phyloP scores from a whole-genome alignment of 208 protist species.

The Sergeia podlipaevii region DNA sequence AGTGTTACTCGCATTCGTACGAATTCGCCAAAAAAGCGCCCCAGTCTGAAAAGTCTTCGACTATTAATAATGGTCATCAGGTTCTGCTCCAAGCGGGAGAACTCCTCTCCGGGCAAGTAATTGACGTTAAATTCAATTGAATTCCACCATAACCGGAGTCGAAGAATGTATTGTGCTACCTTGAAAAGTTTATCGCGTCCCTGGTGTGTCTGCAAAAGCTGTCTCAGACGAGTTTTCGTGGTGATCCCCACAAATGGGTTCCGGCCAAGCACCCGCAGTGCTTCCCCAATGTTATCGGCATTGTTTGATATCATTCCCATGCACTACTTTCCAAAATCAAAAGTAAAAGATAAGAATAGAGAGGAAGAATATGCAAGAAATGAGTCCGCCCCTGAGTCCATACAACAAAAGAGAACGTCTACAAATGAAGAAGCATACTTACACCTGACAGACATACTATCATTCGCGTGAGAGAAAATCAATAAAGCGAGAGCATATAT shows the following conservation, averaged over 20 bases:
- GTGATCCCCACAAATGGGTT: constrained; percentile 88
- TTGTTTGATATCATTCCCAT: constrained; percentile 9
- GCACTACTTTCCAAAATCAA: not conserved
- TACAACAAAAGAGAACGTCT: too few relatives aligned
- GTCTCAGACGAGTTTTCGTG: constrained; percentile 75
- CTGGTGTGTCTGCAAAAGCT: constrained; percentile 89
- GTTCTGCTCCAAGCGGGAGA: constrained; percentile 72
- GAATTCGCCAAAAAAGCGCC: constrained; percentile 87
- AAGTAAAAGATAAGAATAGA: constrained; percentile 4
- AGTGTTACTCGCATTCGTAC: constrained; percentile 87
- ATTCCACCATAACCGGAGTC: constrained; percentile 78
- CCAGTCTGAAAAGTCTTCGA: constrained; percentile 82
- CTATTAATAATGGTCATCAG: constrained; percentile 91
- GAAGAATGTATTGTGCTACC: constrained; percentile 83
- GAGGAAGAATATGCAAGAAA: constrained; percentile 12
- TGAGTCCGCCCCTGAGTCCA: not conserved
- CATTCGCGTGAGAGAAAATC: too few relatives aligned
- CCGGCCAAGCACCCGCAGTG: constrained; percentile 73
- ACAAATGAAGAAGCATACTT: too few relatives aligned
- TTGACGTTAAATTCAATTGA: constrained; percentile 71
- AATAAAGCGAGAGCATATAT: too few relatives aligned
- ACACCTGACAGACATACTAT: too few relatives aligned
- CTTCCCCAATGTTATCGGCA: constrained; percentile 33
- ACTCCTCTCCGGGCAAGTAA: constrained; percentile 75
- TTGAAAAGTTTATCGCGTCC: constrained; percentile 91